Evolutionary conservation across 257 asterid species (phyloP), one percentile per base, ranked within the genome.

Genomic region (Rehmannia glutinosa): DNA sequence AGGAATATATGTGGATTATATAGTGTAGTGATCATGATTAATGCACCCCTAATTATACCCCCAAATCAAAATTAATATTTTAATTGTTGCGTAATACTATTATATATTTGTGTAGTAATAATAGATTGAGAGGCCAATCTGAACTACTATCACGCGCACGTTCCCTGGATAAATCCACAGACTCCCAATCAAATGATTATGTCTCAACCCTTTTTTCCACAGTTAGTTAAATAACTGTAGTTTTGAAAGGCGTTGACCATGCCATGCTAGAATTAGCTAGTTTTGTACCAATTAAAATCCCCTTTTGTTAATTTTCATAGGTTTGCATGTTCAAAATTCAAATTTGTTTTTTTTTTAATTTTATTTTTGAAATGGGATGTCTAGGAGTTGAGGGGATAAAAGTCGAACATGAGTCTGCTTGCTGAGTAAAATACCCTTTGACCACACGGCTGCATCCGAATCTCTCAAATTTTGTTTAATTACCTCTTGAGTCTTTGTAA

Each of bases 111-210:
- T 64, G 27, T 13, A 42, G 39, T 54, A 42, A 68, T 56, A 50
- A 43, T 28, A 56, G 62, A 70, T 38, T 62, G 47, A 60, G 65
- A 67, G 30, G 12, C 27, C 35, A 55, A 74, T 60, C 19, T 38
- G 51, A 32, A 35, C 30, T 53, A 9, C 24, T 12, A 64, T 79
- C 77, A 80, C 73, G 81, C 77, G 72, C 65, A 68, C 61, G 74
- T 68, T 32, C 19, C n/a, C 20, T 35, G 25, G 11, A 30, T 70
- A 64, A 23, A 76, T 56, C 30, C 17, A 46, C 30, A 66, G 49
- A 43, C 24, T 36, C 35, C 60, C 0, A 20, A 0, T 54, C 57
- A 47, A 46, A 80, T 80, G 55, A 73, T 80, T 76, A 62, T 76
- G 84, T 79, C 69, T 51, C 1, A 49, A 49, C 20, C 7, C 47